A percentile compares a stretch with the other conserved stretches of the same genome.
These are phyloP conservation scores for Salisapilia sapeloensis DNA, from an alignment of 352 stramenopile species.

Conservation along the genomic window DNA sequence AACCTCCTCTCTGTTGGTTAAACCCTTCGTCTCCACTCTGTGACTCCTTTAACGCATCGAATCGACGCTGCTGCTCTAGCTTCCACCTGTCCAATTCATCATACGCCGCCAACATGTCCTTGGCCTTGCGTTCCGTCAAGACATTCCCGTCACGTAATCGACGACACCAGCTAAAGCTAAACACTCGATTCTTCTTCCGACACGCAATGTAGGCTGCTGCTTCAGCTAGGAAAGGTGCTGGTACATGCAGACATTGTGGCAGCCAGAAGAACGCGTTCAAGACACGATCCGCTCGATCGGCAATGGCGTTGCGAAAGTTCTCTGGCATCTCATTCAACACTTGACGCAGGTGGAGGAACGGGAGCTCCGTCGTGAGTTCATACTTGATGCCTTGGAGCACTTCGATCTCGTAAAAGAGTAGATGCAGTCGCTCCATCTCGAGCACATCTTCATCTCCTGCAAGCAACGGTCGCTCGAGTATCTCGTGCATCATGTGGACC, in stretches of 20 bases:
- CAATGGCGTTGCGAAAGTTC: slow-evolving; percentile 35
- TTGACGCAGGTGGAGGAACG: slow-evolving; percentile 46
- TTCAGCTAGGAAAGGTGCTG: slow-evolving; percentile 39
- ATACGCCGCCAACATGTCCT: slow-evolving; percentile 45
- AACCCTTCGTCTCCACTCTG: slow-evolving; percentile 29
- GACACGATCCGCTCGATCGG: slow-evolving; percentile 24
- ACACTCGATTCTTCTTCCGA: slow-evolving; percentile 55
- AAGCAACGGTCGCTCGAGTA: slow-evolving; percentile 50
- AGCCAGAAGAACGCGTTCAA: slow-evolving; percentile 68
- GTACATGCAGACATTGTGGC: slow-evolving; percentile 31
- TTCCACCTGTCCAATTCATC: slow-evolving; percentile 47
- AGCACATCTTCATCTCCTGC: slow-evolving; percentile 66
- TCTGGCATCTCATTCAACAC: slow-evolving; percentile 54
- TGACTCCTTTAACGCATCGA: slow-evolving; percentile 22
- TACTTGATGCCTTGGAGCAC: slow-evolving; percentile 70
- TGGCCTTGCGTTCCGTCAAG: slow-evolving; percentile 52
- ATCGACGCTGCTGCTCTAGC: slow-evolving; percentile 32
- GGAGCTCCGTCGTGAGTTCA: slow-evolving; percentile 61
- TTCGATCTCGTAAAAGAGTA: slow-evolving; percentile 77
- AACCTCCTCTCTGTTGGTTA: slow-evolving; percentile 28
- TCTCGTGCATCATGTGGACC: slow-evolving; percentile 75
- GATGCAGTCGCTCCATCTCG: slow-evolving; percentile 69
- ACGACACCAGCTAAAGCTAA: slow-evolving; percentile 64
- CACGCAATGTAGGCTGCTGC: slow-evolving; percentile 61
- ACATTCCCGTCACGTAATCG: slow-evolving; percentile 19